A percentile compares a stretch with the other conserved stretches of the same genome.
Evolutionary conservation across 2,329 filamentous ascomycete genomes (phyloP).

Genomic region (Ophiocordyceps robertsii): DNA sequence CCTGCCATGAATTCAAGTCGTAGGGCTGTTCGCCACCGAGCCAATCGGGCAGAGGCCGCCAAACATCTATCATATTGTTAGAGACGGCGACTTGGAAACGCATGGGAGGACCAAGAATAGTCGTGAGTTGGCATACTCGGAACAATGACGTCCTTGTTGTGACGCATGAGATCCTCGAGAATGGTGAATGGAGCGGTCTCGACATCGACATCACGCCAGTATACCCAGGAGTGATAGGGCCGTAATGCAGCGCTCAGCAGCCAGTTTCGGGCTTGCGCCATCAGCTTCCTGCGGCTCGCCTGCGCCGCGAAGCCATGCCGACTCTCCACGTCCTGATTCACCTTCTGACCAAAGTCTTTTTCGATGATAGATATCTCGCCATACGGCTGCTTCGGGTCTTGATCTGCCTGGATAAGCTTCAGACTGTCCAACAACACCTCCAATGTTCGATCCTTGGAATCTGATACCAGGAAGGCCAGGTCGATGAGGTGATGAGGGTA

Average conservation of each 20-base stretch:
- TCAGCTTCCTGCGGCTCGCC: slow-evolving; percentile 83
- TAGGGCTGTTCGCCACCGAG: slow-evolving; percentile 97
- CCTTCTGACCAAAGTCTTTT: slow-evolving; percentile 97
- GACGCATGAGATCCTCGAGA: slow-evolving; percentile 92
- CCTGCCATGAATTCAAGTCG: slow-evolving; percentile 97
- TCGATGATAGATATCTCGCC: slow-evolving; percentile 96
- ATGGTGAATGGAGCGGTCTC: slow-evolving; percentile 96
- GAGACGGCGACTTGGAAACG: slow-evolving; percentile 1
- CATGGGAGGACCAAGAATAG: not conserved
- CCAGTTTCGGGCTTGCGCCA: slow-evolving; percentile 98
- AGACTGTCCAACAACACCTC: slow-evolving; percentile 62
- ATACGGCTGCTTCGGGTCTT: slow-evolving; percentile 69
- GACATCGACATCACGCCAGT: slow-evolving; percentile 97
- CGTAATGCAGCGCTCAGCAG: slow-evolving; percentile 82
- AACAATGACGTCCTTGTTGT: slow-evolving; percentile 97
- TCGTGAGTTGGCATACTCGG: slow-evolving; percentile 56
- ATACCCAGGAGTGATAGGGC: slow-evolving; percentile 97
- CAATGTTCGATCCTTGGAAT: slow-evolving; percentile 88
- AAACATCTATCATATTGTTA: slow-evolving; percentile 57
- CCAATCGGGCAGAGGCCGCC: slow-evolving; percentile 98
- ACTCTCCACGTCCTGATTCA: slow-evolving; percentile 95
- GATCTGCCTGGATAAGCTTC: slow-evolving; percentile 64
- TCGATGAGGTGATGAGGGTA: slow-evolving; percentile 96
- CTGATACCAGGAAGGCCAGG: slow-evolving; percentile 89
- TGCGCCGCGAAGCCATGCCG: slow-evolving; percentile 95